Evolutionary conservation across 306 rosid genomes (phyloP), one percentile per base, ranked within the genome.

Genomic region (Cyamopsis tetragonoloba): DNA sequence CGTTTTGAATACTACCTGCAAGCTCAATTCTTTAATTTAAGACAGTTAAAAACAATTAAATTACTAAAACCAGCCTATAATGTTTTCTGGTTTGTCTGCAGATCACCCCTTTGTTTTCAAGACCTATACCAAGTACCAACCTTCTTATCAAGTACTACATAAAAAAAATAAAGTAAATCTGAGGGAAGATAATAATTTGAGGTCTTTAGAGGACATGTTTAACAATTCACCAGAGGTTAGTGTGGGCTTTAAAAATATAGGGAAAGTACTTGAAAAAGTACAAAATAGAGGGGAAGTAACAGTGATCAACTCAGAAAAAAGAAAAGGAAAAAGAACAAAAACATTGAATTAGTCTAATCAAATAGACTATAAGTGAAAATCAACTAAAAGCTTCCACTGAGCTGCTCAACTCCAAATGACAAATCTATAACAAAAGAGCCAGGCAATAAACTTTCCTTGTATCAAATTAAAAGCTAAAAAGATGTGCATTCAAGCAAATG

Each of bases 1-100:
- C 54, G 97, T 92, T 78, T 85, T 89, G 79, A 86, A 89, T 62
- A 81, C 72, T 18, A 93, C 91, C 98, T 93, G 86, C 77, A 82
- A 62, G 37, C 47, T 39, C 7, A 48, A 70, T 41, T 19, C 39
- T 48, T 68, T 32, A 28, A 49, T 34, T 49, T 22, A 50, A 31
- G 49, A 74, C 55, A 62, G 28, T 55, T 15, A 10, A 67, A 58
- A 61, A 60, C 43, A 51, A 7, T 5, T 41, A 20, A 66, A 64
- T 42, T 22, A 43, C 34, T 43, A 30, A 34, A 50, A 53, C 49
- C 20, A 11, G 39, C 27, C 7, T 24, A 13, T 4, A 34, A n/a
- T 12, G 14, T 48, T 60, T 48, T 58, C 5, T 31, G 46, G 22
- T 58, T 70, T 32, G 4, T 32, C 14, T 8, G 4, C 30, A 15